phyloP scores from a whole-genome alignment of 495 filamentous ascomycete genomes.

The Daldinia concentrica region DNA sequence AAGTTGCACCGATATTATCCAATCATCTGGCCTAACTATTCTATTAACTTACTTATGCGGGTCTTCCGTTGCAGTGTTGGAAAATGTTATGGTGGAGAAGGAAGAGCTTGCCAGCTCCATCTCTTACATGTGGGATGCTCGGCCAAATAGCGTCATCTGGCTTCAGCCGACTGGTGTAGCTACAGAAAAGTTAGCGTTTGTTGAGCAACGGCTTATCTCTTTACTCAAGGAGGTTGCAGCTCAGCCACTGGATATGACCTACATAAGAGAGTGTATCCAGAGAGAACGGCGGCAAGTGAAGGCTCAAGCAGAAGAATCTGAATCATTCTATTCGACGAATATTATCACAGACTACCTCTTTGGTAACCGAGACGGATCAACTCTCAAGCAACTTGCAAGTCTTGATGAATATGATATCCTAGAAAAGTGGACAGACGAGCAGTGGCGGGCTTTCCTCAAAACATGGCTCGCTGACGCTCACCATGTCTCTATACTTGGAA shows the following conservation, averaged over 20 bases:
- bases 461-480: conserved; percentile 87
- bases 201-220: conserved; percentile 86
- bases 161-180: conserved; percentile 85
- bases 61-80: conserved; percentile 89
- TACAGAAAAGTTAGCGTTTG: conserved; percentile 82
- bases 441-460: conserved; percentile 84
- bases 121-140: conserved; percentile 74
- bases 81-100: conserved; percentile 91
- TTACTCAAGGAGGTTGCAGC: conserved; percentile 80
- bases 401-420: conserved; percentile 80
- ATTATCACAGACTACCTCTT: conserved; percentile 93
- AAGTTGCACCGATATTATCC: conserved; percentile 69
- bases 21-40: conserved; percentile 75
- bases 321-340: conserved; percentile 76
- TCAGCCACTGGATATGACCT: conserved; percentile 85
- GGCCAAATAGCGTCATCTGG: conserved; percentile 84
- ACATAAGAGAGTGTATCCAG: conserved; percentile 84
- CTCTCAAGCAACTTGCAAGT: conserved; percentile 71
- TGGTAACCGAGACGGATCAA: conserved; percentile 84
- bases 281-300: conserved; percentile 81
- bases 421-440: conserved; percentile 78
- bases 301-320: conserved; percentile 78
- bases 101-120: conserved; percentile 90
- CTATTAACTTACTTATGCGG: conserved; percentile 86
- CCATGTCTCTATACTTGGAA: conserved; percentile 89